Percentiles rank a stretch among this genome's conserved stretches.
Conservation (phyloP, 2,329 filamentous ascomycete species). For the Fusarium palustre region DNA sequence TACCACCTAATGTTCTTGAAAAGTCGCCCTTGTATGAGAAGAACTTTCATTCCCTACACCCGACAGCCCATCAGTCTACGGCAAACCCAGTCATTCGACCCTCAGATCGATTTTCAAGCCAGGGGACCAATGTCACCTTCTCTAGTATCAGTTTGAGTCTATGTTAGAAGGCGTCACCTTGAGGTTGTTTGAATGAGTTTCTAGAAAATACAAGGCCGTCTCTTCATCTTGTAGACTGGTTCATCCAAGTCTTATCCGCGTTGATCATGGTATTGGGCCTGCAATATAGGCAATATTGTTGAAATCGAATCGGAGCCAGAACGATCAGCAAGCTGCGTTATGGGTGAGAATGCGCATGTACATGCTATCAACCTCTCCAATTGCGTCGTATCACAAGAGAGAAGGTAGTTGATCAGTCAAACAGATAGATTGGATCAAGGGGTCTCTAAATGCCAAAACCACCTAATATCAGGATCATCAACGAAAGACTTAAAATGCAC, state of each 20-base stretch:
- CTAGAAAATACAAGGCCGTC: background rate
- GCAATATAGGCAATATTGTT: background rate
- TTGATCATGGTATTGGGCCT: background rate
- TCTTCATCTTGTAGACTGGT: background rate
- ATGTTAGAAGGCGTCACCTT: background rate
- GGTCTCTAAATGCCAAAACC: background rate
- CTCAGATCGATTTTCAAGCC: slow-evolving; percentile 1
- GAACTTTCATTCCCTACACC: background rate
- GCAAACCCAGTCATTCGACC: background rate
- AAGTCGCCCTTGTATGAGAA: background rate
- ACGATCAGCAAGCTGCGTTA: background rate
- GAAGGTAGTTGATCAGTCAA: background rate
- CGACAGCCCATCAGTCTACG: background rate
- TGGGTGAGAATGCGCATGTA: background rate
- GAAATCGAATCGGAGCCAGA: background rate
- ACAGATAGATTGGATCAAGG: background rate
- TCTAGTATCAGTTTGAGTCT: background rate
- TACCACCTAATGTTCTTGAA: slow-evolving; percentile 4
- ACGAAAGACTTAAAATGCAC: background rate
- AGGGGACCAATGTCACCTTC: background rate
- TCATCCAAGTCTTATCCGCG: background rate
- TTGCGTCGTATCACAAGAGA: background rate
- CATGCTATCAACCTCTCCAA: background rate
- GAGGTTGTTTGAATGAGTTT: background rate
- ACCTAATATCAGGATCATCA: background rate